Base-by-base conservation (phyloP, 495 filamentous ascomycete genomes). In the Arthonia radiata region DNA sequence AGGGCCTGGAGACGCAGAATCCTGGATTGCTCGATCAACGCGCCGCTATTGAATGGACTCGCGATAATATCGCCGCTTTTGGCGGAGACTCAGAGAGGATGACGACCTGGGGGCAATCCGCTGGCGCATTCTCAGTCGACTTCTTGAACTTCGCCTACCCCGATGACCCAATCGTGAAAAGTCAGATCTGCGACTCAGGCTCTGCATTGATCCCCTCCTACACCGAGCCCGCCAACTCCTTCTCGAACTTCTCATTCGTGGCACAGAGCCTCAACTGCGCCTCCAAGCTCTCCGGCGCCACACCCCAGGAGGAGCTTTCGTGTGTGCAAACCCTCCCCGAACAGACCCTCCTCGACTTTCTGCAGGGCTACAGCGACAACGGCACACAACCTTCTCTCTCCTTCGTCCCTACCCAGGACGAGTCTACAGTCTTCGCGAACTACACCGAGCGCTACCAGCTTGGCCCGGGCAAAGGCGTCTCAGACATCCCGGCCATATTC, bases 1-100 rank as follows among this genome's bases (percentile, higher is more conserved):
- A 40, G 13, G 38, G 35, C 5, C 23, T 49, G 10, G 21, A 33
- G 12, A 47, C 52, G 31, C 53, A 49, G 29, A 49, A 49, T 23
- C 48, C 64, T 7, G 70, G 67, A 2, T 52, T 67, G 2, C 56
- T 71, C 16, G 70, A 78, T 46, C 66, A 76, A 42, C 57, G 66
- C 13, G 53, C 71, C 40, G 37, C 32, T 9, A 18, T 48, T 5
- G 44, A 48, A 32, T 48, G 44, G 44, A 30, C 41, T 4, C 24
- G 31, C 7, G 18, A 31, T 13, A 43, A 46, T 19, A 44, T 43
- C 13, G 33, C 27, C 57, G 58, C 49, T 1, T 79, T 79, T 30
- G 72, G 71, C 25, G 72, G 71, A 17, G 63, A 77, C 37, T 56
- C 38, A 6, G 29, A 24, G 3, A 27, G 37, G 5, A 47, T 47